These are phyloP conservation scores for Capsicum rhomboideum DNA, from an alignment of 257 asterid genomes.

Conservation along the genomic window DNA sequence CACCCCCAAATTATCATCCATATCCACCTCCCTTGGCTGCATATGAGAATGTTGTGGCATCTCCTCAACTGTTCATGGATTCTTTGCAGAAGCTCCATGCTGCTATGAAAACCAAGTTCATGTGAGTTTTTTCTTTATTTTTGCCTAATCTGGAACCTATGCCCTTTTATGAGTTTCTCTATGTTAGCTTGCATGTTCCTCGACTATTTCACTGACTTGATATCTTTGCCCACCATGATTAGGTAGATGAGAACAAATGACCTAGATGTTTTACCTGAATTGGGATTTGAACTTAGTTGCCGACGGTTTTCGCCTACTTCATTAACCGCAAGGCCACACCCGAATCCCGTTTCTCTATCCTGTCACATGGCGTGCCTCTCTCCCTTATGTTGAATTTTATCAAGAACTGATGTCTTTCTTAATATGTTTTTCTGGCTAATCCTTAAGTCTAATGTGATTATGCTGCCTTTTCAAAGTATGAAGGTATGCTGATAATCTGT, in stretches of 20 bases:
- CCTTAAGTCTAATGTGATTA: background rate
- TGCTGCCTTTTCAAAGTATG: background rate
- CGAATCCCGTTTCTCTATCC: background rate
- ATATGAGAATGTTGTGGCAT: conserved; percentile 48
- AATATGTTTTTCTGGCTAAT: background rate
- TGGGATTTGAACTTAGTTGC: background rate
- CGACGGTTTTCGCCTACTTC: background rate
- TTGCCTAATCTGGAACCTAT: background rate
- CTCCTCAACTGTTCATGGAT: conserved; percentile 41
- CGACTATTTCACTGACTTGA: background rate
- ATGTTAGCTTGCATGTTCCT: background rate
- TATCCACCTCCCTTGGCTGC: conserved; percentile 70
- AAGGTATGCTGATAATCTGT: background rate
- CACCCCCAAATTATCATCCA: conserved; percentile 24
- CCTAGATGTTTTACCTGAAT: background rate
- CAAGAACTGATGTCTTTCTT: background rate
- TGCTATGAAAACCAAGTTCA: conserved; percentile 78
- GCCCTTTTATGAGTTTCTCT: background rate
- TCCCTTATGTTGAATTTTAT: background rate
- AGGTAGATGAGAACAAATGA: background rate
- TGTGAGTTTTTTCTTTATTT: conserved; percentile 33
- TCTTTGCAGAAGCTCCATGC: conserved; percentile 68
- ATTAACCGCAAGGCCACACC: background rate
- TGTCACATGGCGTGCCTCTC: background rate
- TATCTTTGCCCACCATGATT: background rate